Evolutionary conservation across 2,329 filamentous ascomycete genomes (phyloP).

Genomic region (Neonectria coccinea): DNA sequence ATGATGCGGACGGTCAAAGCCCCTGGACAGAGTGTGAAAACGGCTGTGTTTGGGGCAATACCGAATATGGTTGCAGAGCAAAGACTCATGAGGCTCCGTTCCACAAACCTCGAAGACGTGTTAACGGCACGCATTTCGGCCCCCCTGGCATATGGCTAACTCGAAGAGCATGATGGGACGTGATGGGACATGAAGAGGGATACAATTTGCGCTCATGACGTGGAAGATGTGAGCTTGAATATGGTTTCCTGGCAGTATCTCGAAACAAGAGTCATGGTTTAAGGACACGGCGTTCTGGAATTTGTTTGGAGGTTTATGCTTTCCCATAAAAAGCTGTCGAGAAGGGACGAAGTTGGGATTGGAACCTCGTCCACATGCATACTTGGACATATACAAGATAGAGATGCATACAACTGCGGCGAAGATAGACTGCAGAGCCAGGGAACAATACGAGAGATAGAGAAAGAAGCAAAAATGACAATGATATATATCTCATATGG

Average conservation of each 20-base stretch:
- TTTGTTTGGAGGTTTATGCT: conserved; percentile 23
- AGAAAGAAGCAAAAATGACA: conserved; percentile 1
- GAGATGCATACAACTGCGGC: conserved; percentile 12
- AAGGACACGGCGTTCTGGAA: conserved; percentile 25
- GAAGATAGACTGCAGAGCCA: neutral
- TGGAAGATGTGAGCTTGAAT: neutral
- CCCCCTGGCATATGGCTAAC: neutral
- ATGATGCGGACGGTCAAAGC: neutral
- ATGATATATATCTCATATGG: conserved; percentile 9
- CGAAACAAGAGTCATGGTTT: conserved; percentile 17
- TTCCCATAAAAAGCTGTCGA: conserved; percentile 12
- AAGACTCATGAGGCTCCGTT: neutral
- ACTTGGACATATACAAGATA: conserved; percentile 22
- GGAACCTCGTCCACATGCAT: conserved; percentile 17
- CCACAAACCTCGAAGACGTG: neutral
- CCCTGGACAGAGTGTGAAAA: neutral
- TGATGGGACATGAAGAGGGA: neutral
- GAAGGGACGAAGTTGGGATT: conserved; percentile 16
- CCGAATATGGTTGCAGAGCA: neutral
- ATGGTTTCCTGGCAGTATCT: conserved; percentile 10
- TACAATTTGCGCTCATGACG: neutral
- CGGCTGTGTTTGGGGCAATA: too few species aligned
- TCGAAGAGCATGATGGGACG: neutral
- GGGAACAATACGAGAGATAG: conserved; percentile 8
- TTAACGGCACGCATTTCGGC: neutral